phyloP scores from a whole-genome alignment of 129 eudicot genomes.

The Lonicera japonica region DNA sequence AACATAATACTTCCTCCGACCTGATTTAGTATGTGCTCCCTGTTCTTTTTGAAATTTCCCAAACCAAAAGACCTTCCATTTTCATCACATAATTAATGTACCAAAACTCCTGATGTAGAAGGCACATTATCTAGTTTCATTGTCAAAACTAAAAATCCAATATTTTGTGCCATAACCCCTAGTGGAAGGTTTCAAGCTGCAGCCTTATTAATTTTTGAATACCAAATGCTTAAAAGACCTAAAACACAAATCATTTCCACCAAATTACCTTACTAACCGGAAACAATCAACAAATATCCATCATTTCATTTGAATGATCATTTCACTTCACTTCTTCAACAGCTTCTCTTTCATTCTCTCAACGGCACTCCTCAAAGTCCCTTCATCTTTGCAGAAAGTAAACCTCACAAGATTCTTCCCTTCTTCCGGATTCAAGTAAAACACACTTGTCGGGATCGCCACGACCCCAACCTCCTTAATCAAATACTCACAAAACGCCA shows the following conservation, averaged over 20 bases:
- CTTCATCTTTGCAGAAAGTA: constrained; percentile 96
- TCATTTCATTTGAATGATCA: not conserved
- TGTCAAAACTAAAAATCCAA: too few relatives aligned
- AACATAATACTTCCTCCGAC: too few relatives aligned
- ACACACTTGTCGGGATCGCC: constrained; percentile 97
- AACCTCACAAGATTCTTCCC: constrained; percentile 93
- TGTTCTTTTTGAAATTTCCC: too few relatives aligned
- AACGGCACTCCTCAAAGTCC: constrained; percentile 79
- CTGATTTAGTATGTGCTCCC: too few relatives aligned
- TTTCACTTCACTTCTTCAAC: constrained; percentile 23
- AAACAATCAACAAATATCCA: not conserved
- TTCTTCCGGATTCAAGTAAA: constrained; percentile 76
- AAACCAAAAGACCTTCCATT: too few relatives aligned
- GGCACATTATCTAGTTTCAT: too few relatives aligned
- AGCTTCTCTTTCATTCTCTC: constrained; percentile 81
- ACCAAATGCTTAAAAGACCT: not conserved
- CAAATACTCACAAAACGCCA: constrained; percentile 82
- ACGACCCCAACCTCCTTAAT: constrained; percentile 98
- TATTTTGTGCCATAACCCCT: too few relatives aligned
- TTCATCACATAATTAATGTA: too few relatives aligned
- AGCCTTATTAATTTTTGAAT: not conserved
- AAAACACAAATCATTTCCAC: constrained; percentile 3
- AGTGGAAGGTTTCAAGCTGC: too few relatives aligned
- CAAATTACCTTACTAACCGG: not conserved
- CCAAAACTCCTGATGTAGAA: too few relatives aligned